Base-by-base conservation (phyloP, 225 moss, liverwort and hornwort species). In the Physcomitrium patens region DNA sequence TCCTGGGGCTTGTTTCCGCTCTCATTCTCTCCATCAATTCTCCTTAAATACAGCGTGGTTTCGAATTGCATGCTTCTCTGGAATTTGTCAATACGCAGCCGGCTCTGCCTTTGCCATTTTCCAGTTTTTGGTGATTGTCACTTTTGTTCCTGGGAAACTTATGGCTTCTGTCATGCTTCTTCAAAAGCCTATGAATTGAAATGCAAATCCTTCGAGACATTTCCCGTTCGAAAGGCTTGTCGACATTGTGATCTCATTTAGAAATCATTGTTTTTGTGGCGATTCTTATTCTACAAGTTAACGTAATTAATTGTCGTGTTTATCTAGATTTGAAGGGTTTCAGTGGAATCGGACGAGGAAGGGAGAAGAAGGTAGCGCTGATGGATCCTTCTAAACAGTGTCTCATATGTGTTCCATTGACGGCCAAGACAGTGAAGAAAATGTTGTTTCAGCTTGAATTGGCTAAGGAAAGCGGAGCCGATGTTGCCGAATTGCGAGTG, bases 401-500 rank as follows among this genome's bases (percentile, higher is more conserved):
- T 62, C 86, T 89, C 16, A 41, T 99, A 11, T 99, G 97, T 69
- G 86, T 81, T 24, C 89, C 97, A 3, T 72, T 94, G 71, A 81
- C 87, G 55, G 90, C 83, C 2, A 79, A 66, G 58, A 87, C 97
- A 11, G 89, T 95, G 70, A 77, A 84, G 8, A 85, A 93, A 60
- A 93, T 94, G 94, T 56, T 90, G 4, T 74, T 83, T 3, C 86
- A 90, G 67, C 81, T 94, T 50, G 81, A 73, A 50, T 63, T 74
- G 68, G 97, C 97, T 3, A 91, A 90, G 47, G 76, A 71, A 0
- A 94, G 84, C 3, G 97, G 97, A 64, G 97, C 93, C 43, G 91
- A 99, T 84, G 57, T 89, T 12, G 93, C 89, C 37, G 97, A 99
- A 82, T 83, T 94, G 60, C 93, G 97, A 5, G 78, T 99, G 24